Evolutionary conservation across 176 grass and related monocot species (phyloP).

Genomic region (Calamus simplicifolius): DNA sequence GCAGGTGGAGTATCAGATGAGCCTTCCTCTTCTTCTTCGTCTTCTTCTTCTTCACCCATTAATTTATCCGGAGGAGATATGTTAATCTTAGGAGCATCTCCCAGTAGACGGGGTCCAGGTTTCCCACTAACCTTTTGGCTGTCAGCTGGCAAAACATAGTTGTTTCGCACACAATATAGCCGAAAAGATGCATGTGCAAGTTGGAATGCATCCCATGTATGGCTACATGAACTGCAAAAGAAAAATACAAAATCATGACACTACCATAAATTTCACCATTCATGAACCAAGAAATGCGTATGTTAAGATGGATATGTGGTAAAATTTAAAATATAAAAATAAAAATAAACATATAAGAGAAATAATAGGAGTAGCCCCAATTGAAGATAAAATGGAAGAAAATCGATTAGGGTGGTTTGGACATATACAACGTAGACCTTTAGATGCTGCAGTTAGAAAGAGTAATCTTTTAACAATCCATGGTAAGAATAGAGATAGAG

Average conservation of each 20-base stretch:
- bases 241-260: slow-evolving; percentile 14
- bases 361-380: too few species aligned
- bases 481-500: too few species aligned
- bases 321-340: too few species aligned
- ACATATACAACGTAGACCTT: too few species aligned
- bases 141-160: slow-evolving; percentile 11
- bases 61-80: slow-evolving; percentile 19
- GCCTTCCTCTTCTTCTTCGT: slow-evolving; percentile 40
- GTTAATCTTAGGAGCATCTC: slow-evolving; percentile 56
- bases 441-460: too few species aligned
- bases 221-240: slow-evolving; percentile 56
- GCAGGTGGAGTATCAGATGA: slow-evolving; percentile 25
- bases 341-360: too few species aligned
- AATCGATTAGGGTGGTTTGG: too few species aligned
- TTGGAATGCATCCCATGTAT: slow-evolving; percentile 80
- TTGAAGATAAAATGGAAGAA: too few species aligned
- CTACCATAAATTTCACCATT: background rate
- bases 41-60: slow-evolving; percentile 2
- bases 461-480: too few species aligned
- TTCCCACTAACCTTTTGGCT: slow-evolving; percentile 16
- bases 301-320: too few species aligned
- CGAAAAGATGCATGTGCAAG: slow-evolving; percentile 64
- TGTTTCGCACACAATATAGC: slow-evolving; percentile 41
- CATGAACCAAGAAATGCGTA: too few species aligned
- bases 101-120: slow-evolving; percentile 48